These are phyloP conservation scores for Boechera divaricarpa DNA, from an alignment of 345 rosid species.

Conservation along the genomic window DNA sequence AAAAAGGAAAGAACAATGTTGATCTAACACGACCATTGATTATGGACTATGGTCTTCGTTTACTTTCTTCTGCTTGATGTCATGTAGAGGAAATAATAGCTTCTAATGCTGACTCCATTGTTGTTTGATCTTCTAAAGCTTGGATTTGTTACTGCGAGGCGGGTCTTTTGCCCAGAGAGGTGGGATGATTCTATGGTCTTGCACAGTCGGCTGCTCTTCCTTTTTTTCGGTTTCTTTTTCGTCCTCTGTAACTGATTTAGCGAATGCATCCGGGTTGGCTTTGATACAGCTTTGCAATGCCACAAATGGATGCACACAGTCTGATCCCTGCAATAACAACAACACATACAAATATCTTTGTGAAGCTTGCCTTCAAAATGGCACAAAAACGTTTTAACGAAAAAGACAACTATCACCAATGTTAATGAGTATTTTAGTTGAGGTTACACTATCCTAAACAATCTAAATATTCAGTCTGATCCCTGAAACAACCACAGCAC, in stretches of 20 bases:
- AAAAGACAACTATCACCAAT: neutral
- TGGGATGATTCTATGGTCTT: conserved; percentile 63
- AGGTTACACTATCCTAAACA: neutral
- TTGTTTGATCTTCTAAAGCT: conserved; percentile 45
- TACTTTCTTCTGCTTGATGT: neutral
- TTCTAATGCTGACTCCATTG: conserved; percentile 20
- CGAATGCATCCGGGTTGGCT: conserved; percentile 74
- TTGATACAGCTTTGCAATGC: conserved; percentile 87
- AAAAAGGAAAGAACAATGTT: neutral
- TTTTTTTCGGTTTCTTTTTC: conserved; percentile 50
- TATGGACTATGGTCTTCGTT: conserved; percentile 35
- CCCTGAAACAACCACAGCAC: conserved; percentile 25
- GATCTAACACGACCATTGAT: conserved; percentile 28
- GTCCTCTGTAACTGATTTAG: conserved; percentile 57
- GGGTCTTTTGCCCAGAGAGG: conserved; percentile 69
- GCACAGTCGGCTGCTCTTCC: conserved; percentile 49
- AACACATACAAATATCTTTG: conserved; percentile 2
- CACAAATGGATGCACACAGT: conserved; percentile 79
- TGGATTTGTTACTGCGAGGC: conserved; percentile 55
- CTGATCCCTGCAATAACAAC: conserved; percentile 68
- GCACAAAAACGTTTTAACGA: neutral
- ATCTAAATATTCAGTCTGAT: neutral
- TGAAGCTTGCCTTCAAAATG: neutral
- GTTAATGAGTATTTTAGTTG: neutral
- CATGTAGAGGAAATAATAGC: conserved; percentile 13